Base-by-base conservation (phyloP, 257 asterid genomes). In the Handroanthus guayacan region DNA sequence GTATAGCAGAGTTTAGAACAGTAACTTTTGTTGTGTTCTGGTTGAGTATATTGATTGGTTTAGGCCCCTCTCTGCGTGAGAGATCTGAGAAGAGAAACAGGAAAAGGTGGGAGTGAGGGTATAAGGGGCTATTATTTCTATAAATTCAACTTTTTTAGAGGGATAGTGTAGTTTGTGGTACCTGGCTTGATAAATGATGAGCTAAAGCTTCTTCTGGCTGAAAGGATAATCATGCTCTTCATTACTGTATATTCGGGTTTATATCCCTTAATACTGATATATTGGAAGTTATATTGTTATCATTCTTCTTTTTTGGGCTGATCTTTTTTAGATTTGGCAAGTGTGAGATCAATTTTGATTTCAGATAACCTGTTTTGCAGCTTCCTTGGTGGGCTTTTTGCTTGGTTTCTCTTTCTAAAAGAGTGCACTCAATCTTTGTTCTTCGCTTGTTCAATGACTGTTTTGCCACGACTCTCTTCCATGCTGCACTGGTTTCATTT, bases 331-430 rank as follows among this genome's bases (percentile, higher is more conserved):
- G 1, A 52, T 9, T 65, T 60, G 58, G 71, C 31, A 56, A 37
- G 50, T 41, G 31, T 67, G 48, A 9, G 75, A 69, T 55, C 72
- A 37, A 39, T 69, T 69, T 75, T 64, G 69, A 80, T 62, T 52
- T 62, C 55, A 47, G 47, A 69, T 20, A 9, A 54, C 55, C 68
- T 62, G 56, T 74, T n/a, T 75, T 86, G 84, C 96, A 95, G 99
- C 86, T 92, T 69, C 99, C 99, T 58, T 95, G 97, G 99, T 95
- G 99, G 99, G 98, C 98, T 52, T 84, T 95, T 67, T 84, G 88
- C 85, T 83, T 95, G 88, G 84, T 95, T 47, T 82, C 91, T 80
- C 76, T 95, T 82, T 95, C 99, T 48, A 95, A 95, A 82, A 82
- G 97, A 84, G 74, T 89, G 82, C 99, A 92, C 82, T 95, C 99